phyloP scores from a whole-genome alignment of 2,329 filamentous ascomycete species.

The Colletotrichum shisoi region DNA sequence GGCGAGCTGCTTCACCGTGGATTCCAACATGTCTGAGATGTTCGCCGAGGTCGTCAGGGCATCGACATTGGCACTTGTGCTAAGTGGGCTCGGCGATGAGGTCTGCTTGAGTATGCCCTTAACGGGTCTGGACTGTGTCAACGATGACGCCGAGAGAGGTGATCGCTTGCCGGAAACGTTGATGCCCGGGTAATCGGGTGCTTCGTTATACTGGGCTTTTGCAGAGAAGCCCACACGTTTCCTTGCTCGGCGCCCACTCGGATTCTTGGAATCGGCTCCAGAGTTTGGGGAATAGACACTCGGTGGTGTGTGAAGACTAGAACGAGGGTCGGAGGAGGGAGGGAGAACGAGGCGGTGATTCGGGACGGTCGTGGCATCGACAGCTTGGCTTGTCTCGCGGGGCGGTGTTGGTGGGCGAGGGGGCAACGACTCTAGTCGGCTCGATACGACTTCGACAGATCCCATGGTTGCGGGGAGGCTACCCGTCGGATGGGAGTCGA shows the following conservation, averaged over 20 bases:
- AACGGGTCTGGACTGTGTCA: conserved; percentile 56
- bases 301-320: conserved; percentile 62
- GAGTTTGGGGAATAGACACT: conserved; percentile 56
- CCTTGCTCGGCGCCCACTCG: conserved; percentile 55
- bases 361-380: conserved; percentile 46
- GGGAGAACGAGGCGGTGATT: conserved; percentile 51
- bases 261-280: conserved; percentile 52
- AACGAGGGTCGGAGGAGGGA: conserved; percentile 50
- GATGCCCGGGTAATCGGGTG: conserved; percentile 55
- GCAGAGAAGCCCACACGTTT: conserved; percentile 68
- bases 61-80: conserved; percentile 50
- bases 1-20: conserved; percentile 80
- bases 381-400: conserved; percentile 58
- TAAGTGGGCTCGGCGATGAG: conserved; percentile 57
- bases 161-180: conserved; percentile 51
- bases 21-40: conserved; percentile 84
- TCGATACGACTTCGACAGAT: conserved; percentile 50
- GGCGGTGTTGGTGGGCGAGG: conserved; percentile 73
- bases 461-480: conserved; percentile 50
- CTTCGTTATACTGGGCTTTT: conserved; percentile 64
- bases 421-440: conserved; percentile 61
- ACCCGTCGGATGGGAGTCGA: conserved; percentile 15
- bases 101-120: conserved; percentile 82
- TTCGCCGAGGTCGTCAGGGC: conserved; percentile 56
- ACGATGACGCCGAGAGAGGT: conserved; percentile 52